These are phyloP conservation scores for Bonia amplexicaulis DNA, from an alignment of 176 grass and related monocot genomes.

Conservation along the genomic window DNA sequence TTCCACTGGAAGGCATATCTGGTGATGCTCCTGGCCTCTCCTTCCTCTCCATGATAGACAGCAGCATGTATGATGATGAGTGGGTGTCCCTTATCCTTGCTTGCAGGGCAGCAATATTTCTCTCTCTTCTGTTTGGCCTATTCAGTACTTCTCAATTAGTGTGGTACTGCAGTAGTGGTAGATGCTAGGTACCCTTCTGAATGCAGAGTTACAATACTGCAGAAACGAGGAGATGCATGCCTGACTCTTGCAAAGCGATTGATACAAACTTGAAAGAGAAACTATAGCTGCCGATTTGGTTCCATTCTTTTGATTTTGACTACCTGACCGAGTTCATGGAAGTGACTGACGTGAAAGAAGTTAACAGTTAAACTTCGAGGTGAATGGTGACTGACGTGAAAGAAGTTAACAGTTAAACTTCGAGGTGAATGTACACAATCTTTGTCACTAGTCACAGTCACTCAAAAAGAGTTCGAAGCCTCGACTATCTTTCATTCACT, in stretches of 20 bases:
- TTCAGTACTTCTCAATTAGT: background rate
- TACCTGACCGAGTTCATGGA: background rate
- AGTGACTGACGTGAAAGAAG: background rate
- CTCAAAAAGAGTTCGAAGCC: background rate
- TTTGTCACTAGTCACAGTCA: background rate
- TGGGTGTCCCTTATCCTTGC: constrained; percentile 21
- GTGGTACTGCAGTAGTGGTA: background rate
- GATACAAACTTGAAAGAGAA: background rate
- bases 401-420: background rate
- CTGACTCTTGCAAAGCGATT: background rate
- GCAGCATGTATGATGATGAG: background rate
- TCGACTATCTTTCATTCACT: background rate
- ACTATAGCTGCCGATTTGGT: background rate
- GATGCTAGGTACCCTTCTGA: background rate
- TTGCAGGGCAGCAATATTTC: background rate
- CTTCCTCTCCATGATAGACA: constrained; percentile 17
- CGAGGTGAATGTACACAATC: background rate
- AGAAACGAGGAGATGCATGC: background rate
- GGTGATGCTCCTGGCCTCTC: constrained; percentile 15
- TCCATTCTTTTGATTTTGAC: background rate
- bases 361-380: background rate
- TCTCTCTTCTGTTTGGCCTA: background rate
- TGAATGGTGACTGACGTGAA: background rate
- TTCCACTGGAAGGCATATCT: constrained; percentile 20
- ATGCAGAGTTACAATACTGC: background rate